Conservation (phyloP, 306 rosid species). For the Senna siamea region DNA sequence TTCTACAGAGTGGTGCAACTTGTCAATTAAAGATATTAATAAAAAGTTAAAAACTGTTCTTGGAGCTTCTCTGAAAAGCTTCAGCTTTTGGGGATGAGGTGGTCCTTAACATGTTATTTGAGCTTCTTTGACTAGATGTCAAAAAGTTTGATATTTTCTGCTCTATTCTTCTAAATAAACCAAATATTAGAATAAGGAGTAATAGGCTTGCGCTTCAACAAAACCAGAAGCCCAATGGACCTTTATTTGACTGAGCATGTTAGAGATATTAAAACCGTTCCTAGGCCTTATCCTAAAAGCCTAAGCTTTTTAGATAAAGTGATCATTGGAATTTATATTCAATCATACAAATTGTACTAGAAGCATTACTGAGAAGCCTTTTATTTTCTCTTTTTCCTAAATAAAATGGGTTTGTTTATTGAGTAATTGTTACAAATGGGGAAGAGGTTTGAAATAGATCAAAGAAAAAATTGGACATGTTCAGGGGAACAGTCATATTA, state of each 20-base stretch:
- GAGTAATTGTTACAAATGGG: conserved; percentile 1
- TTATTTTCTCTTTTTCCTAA: conserved; percentile 11
- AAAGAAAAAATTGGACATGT: not conserved
- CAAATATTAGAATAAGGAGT: not conserved
- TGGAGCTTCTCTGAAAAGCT: not conserved
- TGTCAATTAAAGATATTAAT: no score
- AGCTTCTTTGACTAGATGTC: no score
- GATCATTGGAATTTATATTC: not conserved
- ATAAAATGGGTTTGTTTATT: not conserved
- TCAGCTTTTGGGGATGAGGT: not conserved
- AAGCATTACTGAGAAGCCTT: no score
- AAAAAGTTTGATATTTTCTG: not conserved
- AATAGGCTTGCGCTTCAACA: not conserved
- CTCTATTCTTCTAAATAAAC: not conserved
- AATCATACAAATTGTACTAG: not conserved
- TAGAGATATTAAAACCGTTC: not conserved
- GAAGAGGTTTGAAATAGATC: not conserved
- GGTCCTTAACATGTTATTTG: not conserved
- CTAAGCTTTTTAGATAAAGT: not conserved
- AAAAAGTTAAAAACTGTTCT: no score
- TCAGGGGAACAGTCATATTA: not conserved
- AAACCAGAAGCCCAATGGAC: not conserved
- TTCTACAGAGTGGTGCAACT: no score
- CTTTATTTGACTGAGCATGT: not conserved
- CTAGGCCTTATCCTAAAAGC: not conserved